These are phyloP conservation scores for Lunasporangiospora selenospora DNA, from an alignment of 192 early-diverging fungal genomes.

Conservation along the genomic window DNA sequence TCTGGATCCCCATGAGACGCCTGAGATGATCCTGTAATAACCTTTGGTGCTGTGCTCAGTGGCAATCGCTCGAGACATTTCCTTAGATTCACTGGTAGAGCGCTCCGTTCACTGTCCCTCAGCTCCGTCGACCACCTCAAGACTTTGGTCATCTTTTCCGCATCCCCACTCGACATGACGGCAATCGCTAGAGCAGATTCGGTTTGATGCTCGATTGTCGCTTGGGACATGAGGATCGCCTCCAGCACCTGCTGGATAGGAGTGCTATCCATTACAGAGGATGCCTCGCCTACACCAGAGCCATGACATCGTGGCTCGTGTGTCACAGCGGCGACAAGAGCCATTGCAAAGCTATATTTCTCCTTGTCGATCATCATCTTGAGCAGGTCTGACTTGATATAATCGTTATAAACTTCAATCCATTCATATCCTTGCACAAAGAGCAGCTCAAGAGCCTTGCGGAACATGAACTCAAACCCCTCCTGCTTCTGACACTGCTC, in stretches of 20 bases:
- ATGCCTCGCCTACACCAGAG: background rate
- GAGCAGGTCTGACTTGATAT: constrained; percentile 12
- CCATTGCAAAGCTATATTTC: constrained; percentile 9
- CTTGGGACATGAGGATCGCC: constrained; percentile 13
- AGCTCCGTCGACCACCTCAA: background rate
- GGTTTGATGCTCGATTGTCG: constrained; percentile 10
- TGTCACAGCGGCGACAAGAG: constrained; percentile 18
- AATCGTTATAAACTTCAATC: constrained; percentile 28
- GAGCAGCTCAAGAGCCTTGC: constrained; percentile 33
- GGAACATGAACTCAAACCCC: constrained; percentile 7
- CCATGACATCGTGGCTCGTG: constrained; percentile 3
- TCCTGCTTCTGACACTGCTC: background rate
- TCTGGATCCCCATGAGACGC: too few species aligned
- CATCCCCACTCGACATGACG: constrained; percentile 8
- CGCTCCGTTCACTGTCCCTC: background rate
- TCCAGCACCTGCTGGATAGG: constrained; percentile 16
- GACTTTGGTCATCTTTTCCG: background rate
- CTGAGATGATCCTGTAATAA: too few species aligned
- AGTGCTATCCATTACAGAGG: background rate
- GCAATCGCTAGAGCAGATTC: constrained; percentile 20
- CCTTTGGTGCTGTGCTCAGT: background rate
- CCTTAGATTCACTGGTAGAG: background rate
- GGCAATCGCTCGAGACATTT: background rate
- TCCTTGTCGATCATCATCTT: constrained; percentile 19
- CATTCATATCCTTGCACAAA: constrained; percentile 27